These are phyloP conservation scores for Phytophthora citrophthora DNA, from an alignment of 352 stramenopile genomes.

Conservation along the genomic window DNA sequence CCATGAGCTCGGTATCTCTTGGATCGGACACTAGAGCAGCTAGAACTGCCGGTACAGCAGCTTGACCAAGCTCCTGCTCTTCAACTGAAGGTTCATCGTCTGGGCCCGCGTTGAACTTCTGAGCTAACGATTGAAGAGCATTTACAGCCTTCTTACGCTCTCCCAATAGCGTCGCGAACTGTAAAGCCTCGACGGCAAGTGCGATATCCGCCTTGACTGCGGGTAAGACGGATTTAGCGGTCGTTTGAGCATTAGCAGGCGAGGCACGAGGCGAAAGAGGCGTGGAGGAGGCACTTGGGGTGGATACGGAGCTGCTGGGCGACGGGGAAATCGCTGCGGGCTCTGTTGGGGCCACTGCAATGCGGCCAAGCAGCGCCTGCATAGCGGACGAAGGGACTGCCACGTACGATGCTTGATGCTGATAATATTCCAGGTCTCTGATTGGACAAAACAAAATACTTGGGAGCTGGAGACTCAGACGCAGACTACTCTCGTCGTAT, in stretches of 20 bases:
- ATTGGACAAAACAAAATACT: too few species aligned
- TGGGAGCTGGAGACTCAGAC: too few species aligned
- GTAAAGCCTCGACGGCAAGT: constrained; percentile 64
- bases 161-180: constrained; percentile 77
- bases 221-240: neutral
- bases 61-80: constrained; percentile 49
- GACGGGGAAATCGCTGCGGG: neutral
- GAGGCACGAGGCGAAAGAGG: neutral
- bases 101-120: constrained; percentile 19
- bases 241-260: neutral
- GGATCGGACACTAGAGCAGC: constrained; percentile 74
- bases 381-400: constrained; percentile 26
- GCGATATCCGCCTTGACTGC: constrained; percentile 43
- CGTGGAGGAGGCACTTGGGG: neutral
- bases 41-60: constrained; percentile 60
- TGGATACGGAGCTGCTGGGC: neutral
- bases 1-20: constrained; percentile 86
- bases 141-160: constrained; percentile 73
- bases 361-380: constrained; percentile 76
- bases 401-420: too few species aligned
- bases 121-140: constrained; percentile 53
- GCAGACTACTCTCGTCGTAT: too few species aligned
- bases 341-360: constrained; percentile 50
- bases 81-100: constrained; percentile 24
- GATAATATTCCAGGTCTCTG: too few species aligned